Conservation (phyloP, 306 rosid species). For the Luffa acutangula region DNA sequence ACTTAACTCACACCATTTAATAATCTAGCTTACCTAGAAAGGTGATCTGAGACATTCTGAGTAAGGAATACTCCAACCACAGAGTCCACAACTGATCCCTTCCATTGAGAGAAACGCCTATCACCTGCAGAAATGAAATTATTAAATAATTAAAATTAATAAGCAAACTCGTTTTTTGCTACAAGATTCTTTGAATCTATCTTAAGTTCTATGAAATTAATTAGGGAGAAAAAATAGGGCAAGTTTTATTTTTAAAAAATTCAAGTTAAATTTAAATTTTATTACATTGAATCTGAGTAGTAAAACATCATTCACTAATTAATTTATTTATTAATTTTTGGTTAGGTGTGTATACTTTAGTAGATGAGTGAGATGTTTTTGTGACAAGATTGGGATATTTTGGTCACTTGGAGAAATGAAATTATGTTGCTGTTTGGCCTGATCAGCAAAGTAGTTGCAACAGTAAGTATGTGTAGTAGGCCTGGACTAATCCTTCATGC, state of each 20-base stretch:
- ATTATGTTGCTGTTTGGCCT: conserved; percentile 11
- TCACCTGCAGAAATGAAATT: conserved; percentile 37
- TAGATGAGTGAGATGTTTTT: too few species aligned
- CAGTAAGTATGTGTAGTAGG: not conserved
- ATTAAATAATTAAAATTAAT: not conserved
- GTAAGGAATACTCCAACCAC: conserved; percentile 98
- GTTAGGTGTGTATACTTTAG: too few species aligned
- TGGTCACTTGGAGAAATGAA: conserved; percentile 19
- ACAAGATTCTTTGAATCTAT: not conserved
- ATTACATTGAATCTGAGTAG: too few species aligned
- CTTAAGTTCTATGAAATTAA: not conserved
- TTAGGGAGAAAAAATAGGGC: not conserved
- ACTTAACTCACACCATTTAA: not conserved
- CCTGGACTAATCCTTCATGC: not conserved
- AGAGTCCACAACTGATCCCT: conserved; percentile 97
- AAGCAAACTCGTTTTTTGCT: not conserved
- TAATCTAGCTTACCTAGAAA: conserved; percentile 58
- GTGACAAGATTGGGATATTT: too few species aligned
- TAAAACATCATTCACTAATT: too few species aligned
- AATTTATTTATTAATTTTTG: too few species aligned
- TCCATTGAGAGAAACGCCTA: conserved; percentile 91
- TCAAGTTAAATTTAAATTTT: too few species aligned
- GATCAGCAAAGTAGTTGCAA: not conserved
- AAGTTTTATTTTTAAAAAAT: too few species aligned
- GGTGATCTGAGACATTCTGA: conserved; percentile 96